Evolutionary conservation across 2,329 filamentous ascomycete genomes (phyloP).

Genomic region (Sporothrix protearum): DNA sequence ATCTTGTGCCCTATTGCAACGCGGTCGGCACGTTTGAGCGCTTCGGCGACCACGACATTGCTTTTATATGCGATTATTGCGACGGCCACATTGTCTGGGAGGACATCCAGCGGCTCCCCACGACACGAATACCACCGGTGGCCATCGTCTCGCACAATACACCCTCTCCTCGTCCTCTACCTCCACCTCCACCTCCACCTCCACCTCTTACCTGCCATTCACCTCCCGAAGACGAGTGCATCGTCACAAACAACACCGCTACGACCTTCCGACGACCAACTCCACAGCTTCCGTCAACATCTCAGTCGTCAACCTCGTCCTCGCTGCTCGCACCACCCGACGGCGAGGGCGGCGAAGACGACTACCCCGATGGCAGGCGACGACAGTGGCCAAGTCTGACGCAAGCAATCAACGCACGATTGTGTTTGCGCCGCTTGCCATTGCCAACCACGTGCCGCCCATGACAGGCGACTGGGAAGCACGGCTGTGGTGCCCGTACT

Average conservation of each 20-base stretch:
- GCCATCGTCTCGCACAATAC: conserved; percentile 23
- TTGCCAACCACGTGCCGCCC: conserved; percentile 56
- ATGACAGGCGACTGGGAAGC: conserved; percentile 50
- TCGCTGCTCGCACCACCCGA: conserved; percentile 25
- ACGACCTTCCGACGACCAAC: not conserved
- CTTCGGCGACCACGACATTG: conserved; percentile 52
- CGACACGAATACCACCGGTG: conserved; percentile 38
- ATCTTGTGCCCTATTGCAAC: conserved; percentile 50
- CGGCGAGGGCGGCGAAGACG: conserved; percentile 21
- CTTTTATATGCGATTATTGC: conserved; percentile 60
- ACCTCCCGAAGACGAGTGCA: not conserved
- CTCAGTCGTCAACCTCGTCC: not conserved
- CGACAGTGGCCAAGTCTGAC: conserved; percentile 41
- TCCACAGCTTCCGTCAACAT: not conserved
- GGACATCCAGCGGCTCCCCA: conserved; percentile 53
- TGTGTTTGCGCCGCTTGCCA: conserved; percentile 55
- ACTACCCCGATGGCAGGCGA: conserved; percentile 51
- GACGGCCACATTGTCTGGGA: conserved; percentile 59
- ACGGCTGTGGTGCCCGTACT: conserved; percentile 52
- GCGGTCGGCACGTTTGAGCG: conserved; percentile 54
- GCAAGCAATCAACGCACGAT: conserved; percentile 46
- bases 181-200: not conserved
- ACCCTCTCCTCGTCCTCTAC: not conserved
- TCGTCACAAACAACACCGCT: not conserved
- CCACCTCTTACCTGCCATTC: not conserved